These are phyloP conservation scores for Sanghuangporus weigelae DNA, from an alignment of 1,284 basidiomycete genomes.

Conservation along the genomic window DNA sequence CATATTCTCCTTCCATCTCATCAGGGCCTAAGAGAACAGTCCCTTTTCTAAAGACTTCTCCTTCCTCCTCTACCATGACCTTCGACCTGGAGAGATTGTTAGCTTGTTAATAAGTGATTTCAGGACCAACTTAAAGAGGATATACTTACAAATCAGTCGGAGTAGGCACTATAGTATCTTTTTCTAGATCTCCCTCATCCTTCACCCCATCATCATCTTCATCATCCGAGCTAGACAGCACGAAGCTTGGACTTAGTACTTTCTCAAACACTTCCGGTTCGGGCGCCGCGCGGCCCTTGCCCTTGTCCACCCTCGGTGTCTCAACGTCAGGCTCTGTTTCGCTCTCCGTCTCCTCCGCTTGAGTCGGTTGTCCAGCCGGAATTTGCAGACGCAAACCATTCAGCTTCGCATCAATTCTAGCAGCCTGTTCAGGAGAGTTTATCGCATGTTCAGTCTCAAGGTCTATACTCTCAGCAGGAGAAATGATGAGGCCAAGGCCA, in stretches of 20 bases:
- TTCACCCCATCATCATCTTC: constrained; percentile 59
- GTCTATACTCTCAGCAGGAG: not conserved
- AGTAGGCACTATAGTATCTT: constrained; percentile 36
- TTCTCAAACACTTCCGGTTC: constrained; percentile 62
- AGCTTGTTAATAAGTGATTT: not conserved
- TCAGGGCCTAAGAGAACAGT: constrained; percentile 72
- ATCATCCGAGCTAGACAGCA: constrained; percentile 51
- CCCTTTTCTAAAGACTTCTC: constrained; percentile 90
- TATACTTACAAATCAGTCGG: constrained; percentile 53
- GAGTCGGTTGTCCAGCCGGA: constrained; percentile 21
- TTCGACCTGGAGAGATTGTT: constrained; percentile 43
- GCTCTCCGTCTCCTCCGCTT: constrained; percentile 22
- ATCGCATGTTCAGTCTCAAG: constrained; percentile 4
- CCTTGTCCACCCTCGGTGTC: constrained; percentile 68
- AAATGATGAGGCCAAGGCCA: not conserved
- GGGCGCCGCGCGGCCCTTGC: constrained; percentile 63
- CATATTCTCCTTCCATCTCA: constrained; percentile 81
- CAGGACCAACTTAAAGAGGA: not conserved
- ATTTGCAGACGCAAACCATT: constrained; percentile 10
- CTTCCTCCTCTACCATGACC: constrained; percentile 82
- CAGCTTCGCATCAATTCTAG: constrained; percentile 10
- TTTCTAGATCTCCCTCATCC: constrained; percentile 25
- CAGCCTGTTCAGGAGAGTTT: not conserved
- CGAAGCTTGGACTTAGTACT: constrained; percentile 60
- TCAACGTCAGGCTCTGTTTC: constrained; percentile 39